Conservation (phyloP, 108 stramenopile species). For the Cyclotella atomus region DNA sequence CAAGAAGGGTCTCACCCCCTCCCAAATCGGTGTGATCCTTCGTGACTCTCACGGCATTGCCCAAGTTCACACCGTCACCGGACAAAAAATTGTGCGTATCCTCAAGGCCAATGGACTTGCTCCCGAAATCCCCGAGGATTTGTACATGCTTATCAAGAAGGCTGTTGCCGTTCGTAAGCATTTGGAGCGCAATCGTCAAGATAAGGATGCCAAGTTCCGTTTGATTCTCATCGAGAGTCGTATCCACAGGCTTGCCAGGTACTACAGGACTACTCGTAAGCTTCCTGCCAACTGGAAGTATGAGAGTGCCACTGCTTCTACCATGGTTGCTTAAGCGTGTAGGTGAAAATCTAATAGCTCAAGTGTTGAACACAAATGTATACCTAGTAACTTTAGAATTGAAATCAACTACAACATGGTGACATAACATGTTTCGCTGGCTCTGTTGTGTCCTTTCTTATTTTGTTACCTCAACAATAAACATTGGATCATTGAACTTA, state of each 20-base stretch:
- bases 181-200: constrained; percentile 98
- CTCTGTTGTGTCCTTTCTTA: too few relatives aligned
- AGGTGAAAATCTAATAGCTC: neutral
- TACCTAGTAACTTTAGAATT: neutral
- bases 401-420: too few relatives aligned
- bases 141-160: constrained; percentile 99
- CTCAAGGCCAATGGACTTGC: constrained; percentile 99
- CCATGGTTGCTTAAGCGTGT: constrained; percentile 95
- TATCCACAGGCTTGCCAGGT: constrained; percentile 98
- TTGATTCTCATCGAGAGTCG: constrained; percentile 99
- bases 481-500: constrained; percentile 80
- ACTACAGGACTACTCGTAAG: constrained; percentile 99
- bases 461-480: constrained; percentile 72
- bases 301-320: constrained; percentile 97
- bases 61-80: constrained; percentile 97
- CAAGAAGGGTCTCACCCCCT: constrained; percentile 99
- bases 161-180: constrained; percentile 99
- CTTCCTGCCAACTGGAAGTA: constrained; percentile 99
- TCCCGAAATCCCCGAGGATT: constrained; percentile 99
- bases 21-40: constrained; percentile 99
- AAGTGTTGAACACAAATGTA: neutral
- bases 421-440: too few relatives aligned
- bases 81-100: constrained; percentile 98
- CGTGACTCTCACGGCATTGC: constrained; percentile 98
- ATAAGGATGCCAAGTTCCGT: constrained; percentile 99